Evolutionary conservation across 768 basidiomycete species (phyloP), one percentile per base, ranked within the genome.

Genomic region (Pisolithus tinctorius): DNA sequence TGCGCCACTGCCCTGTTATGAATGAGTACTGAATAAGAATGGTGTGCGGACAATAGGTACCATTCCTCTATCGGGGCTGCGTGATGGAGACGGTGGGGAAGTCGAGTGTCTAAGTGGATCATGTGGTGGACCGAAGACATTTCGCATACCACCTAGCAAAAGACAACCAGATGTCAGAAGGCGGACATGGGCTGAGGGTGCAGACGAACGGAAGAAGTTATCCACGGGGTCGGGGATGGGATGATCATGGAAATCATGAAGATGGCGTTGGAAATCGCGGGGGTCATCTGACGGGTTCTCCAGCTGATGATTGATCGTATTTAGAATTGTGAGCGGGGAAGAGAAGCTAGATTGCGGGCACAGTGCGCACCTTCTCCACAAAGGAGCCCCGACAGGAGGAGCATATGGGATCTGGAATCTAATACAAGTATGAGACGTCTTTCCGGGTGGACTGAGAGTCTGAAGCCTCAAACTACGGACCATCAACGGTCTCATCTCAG

Each of bases 401-500:
- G 65, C 92, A 95, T 41, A 83, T 79, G 11, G 89, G 87, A 70
- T 91, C 80, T 38, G 89, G 89, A 4, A 81, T 77, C 89, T 92
- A 62, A 30, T 23, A 47, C 29, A 23, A 25, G 44, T 8, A 45
- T 38, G 45, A 55, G 55, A 58, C 50, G 26, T 53, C 26, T 27
- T 52, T 31, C 43, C 16, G 8, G 47, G 53, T 38, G 47, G 49
- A 56, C 45, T 37, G 30, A 37, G 36, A 39, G 42, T 31, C 11
- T 41, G n/a, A 20, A 20, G 20, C 20, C 20, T 20, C 53, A 54
- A 39, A 60, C 13, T 34, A 34, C 74, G 38, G 57, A 91, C 89
- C 86, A 88, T 90, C 43, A 93, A 70, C 1, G 92, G 90, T 48
- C 85, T 73, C 89, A 90, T 93, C 70, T 94, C 89, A 48, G 87